These are phyloP conservation scores for Camelina sativa DNA, from an alignment of 345 rosid genomes.

Conservation along the genomic window DNA sequence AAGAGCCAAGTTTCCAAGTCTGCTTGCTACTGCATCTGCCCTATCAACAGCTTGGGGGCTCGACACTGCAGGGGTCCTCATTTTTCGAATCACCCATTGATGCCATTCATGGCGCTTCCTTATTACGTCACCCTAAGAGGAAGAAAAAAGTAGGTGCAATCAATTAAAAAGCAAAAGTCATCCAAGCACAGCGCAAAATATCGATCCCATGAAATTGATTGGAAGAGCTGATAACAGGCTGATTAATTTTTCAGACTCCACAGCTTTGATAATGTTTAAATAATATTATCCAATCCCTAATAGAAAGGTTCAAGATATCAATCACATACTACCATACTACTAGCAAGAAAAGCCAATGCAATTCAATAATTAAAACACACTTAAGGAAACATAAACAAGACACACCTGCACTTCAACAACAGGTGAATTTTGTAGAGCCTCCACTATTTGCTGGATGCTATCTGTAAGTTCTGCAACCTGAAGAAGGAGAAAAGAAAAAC, in stretches of 20 bases:
- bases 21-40: constrained; percentile 26
- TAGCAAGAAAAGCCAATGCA: constrained; percentile 4
- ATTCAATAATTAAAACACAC: background rate
- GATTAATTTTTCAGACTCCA: background rate
- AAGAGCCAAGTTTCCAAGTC: constrained; percentile 26
- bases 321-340: background rate
- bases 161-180: constrained; percentile 4
- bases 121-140: constrained; percentile 68
- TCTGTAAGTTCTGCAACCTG: constrained; percentile 77
- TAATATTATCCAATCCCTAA: background rate
- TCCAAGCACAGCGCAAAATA: background rate
- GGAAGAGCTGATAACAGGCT: background rate
- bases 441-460: constrained; percentile 65
- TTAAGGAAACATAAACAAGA: background rate
- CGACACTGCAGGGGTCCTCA: constrained; percentile 1
- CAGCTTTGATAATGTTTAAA: too few species aligned
- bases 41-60: constrained; percentile 27
- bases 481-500: constrained; percentile 16
- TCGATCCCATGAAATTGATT: background rate
- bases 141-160: background rate
- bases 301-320: background rate
- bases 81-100: constrained; percentile 52
- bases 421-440: constrained; percentile 65
- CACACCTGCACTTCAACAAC: constrained; percentile 83
- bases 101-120: constrained; percentile 75